phyloP scores from a whole-genome alignment of 2,329 filamentous ascomycete species.

The Microsporum ferrugineum region DNA sequence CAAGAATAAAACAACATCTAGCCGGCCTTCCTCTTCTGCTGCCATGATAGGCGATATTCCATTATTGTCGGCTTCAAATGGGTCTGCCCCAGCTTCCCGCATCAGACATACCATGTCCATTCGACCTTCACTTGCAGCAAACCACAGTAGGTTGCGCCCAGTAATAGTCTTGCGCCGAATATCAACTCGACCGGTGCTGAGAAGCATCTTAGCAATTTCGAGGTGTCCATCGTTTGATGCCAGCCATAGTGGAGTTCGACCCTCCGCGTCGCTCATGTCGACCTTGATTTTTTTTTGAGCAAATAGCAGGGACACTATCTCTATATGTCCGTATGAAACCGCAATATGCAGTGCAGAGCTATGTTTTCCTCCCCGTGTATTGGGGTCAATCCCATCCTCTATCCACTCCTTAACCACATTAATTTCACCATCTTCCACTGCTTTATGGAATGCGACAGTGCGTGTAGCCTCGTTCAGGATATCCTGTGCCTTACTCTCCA shows the following conservation, averaged over 20 bases:
- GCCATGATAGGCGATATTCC: not conserved
- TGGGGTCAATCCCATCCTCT: slow-evolving; percentile 1
- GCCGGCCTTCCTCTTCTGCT: not conserved
- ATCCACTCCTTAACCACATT: slow-evolving; percentile 10
- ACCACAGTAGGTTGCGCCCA: not conserved
- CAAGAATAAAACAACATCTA: not conserved
- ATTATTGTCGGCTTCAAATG: not conserved
- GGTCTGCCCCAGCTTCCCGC: not conserved
- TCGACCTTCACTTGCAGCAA: not conserved
- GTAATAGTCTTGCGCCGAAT: not conserved
- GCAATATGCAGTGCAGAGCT: not conserved
- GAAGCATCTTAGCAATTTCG: not conserved
- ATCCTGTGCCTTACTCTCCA: not conserved
- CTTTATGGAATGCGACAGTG: not conserved
- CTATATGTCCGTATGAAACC: not conserved
- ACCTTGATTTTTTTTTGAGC: not conserved
- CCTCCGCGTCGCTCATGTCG: not conserved
- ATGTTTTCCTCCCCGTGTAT: not conserved
- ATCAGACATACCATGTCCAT: not conserved
- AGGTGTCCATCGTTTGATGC: slow-evolving; percentile 1
- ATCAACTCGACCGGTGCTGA: not conserved
- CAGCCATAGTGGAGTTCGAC: slow-evolving; percentile 1
- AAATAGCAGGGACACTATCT: not conserved
- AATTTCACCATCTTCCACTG: not conserved
- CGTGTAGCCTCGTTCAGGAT: not conserved